phyloP scores from a whole-genome alignment of 345 rosid species.

The Acer yangbiense region DNA sequence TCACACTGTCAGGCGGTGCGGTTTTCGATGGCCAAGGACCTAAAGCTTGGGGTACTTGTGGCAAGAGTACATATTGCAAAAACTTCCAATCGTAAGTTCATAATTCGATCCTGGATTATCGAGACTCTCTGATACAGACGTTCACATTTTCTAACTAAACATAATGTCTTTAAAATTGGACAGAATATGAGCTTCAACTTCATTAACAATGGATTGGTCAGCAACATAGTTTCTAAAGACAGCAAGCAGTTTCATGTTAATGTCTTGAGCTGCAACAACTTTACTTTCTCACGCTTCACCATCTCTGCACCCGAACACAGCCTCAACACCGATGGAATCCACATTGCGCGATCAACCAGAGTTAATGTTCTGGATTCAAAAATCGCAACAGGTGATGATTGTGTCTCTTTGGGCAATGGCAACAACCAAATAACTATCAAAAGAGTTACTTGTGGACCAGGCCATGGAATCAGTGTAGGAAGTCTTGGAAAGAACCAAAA shows the following conservation, averaged over 20 bases:
- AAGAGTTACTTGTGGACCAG: conserved; percentile 52
- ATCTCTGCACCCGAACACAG: conserved; percentile 42
- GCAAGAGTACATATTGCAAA: conserved; percentile 26
- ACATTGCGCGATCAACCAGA: conserved; percentile 42
- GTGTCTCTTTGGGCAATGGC: conserved; percentile 58
- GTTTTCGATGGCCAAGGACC: conserved; percentile 53
- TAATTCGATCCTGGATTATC: background rate
- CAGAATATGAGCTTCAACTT: conserved; percentile 11
- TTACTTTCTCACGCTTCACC: conserved; percentile 31
- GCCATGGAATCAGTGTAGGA: conserved; percentile 62
- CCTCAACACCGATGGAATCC: conserved; percentile 64
- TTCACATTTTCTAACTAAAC: too few relatives aligned
- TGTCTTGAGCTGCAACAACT: conserved; percentile 38
- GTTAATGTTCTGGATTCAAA: conserved; percentile 26
- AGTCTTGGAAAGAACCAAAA: conserved; percentile 53
- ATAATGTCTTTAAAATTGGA: too few relatives aligned
- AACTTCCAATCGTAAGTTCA: conserved; percentile 38
- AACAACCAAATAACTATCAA: conserved; percentile 27
- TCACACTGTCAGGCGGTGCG: conserved; percentile 38
- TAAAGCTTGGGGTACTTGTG: conserved; percentile 36
- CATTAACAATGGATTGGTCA: conserved; percentile 21
- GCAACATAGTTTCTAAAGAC: conserved; percentile 35
- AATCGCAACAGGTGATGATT: conserved; percentile 57
- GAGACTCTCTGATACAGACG: background rate
- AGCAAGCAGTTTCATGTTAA: conserved; percentile 54